These are phyloP conservation scores for Rubia peregrina DNA, from an alignment of 305 asterid species.

Conservation along the genomic window DNA sequence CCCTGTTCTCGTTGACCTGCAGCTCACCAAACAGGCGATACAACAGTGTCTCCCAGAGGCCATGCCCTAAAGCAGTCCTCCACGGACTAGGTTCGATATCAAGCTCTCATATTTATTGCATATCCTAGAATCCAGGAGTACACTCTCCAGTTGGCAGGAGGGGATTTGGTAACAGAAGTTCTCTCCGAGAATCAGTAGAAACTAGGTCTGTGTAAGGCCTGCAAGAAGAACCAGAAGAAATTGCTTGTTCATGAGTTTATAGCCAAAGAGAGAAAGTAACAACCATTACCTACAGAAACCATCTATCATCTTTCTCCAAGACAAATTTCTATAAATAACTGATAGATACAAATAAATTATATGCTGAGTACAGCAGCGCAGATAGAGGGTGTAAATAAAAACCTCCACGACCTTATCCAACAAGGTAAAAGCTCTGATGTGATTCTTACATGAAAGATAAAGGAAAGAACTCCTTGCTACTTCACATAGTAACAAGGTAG, in stretches of 20 bases:
- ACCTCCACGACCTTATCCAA: background rate
- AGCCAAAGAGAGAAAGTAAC: background rate
- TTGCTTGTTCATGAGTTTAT: background rate
- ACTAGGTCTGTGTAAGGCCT: constrained; percentile 29
- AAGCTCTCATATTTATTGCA: constrained; percentile 44
- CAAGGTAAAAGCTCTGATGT: background rate
- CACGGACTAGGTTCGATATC: constrained; percentile 21
- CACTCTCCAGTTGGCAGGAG: constrained; percentile 18
- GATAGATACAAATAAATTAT: background rate
- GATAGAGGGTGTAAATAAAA: background rate
- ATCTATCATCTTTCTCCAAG: background rate
- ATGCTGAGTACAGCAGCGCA: background rate
- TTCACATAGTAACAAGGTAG: background rate
- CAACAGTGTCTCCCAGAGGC: constrained; percentile 50
- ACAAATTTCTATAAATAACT: background rate
- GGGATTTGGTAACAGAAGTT: constrained; percentile 28
- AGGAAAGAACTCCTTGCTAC: background rate
- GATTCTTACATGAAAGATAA: background rate
- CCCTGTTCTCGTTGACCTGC: constrained; percentile 45
- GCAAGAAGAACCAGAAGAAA: background rate
- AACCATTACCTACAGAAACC: background rate
- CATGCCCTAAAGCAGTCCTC: constrained; percentile 34
- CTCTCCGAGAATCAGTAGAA: constrained; percentile 23
- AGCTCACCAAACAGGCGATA: constrained; percentile 51
- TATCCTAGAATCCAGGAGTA: constrained; percentile 47